Conservation (phyloP, 306 rosid genomes). For the Fragaria iinumae region DNA sequence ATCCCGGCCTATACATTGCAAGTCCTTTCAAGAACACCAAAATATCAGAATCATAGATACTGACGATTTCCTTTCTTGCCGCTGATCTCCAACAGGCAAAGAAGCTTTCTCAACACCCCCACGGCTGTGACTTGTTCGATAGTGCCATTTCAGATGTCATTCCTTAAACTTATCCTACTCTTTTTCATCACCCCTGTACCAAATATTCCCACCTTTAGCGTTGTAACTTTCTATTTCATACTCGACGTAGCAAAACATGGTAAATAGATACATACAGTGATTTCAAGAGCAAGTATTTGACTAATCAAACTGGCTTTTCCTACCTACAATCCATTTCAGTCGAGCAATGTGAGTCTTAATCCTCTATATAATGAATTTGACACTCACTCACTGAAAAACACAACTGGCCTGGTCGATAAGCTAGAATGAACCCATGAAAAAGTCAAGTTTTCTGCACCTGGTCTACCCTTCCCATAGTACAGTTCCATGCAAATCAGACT, state of each 20-base stretch:
- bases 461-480: too few relatives aligned
- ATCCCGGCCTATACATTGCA: not conserved
- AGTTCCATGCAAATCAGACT: too few relatives aligned
- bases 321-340: not conserved
- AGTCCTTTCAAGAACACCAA: slow-evolving; percentile 23
- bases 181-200: not conserved
- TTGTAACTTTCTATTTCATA: too few relatives aligned
- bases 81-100: slow-evolving; percentile 1
- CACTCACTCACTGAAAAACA: too few relatives aligned
- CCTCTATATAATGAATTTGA: not conserved
- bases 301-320: not conserved
- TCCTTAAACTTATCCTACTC: not conserved
- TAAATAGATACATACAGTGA: not conserved
- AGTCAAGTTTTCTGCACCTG: too few relatives aligned
- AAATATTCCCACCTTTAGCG: slow-evolving; percentile 4
- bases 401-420: too few relatives aligned
- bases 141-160: not conserved
- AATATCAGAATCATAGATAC: slow-evolving; percentile 4
- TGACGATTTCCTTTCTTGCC: not conserved
- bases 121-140: not conserved
- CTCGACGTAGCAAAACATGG: not conserved
- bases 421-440: too few relatives aligned
- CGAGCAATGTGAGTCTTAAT: too few relatives aligned
- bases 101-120: not conserved
- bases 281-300: not conserved